phyloP scores from a whole-genome alignment of 306 rosid genomes.

The Vigna trinervia region DNA sequence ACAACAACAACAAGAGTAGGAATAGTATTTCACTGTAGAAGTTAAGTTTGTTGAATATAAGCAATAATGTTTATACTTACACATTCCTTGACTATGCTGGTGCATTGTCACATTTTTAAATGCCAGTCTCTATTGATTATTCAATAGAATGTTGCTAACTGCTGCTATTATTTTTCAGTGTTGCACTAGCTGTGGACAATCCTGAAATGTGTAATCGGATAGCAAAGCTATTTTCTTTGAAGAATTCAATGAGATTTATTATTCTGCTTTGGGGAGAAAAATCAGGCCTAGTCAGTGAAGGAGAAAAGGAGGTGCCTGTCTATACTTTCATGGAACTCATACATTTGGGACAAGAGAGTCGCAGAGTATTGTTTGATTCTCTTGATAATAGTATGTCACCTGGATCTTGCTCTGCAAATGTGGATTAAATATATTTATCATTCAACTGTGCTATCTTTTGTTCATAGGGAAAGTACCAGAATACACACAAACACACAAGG shows the following conservation, averaged over 20 bases:
- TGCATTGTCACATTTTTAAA: slow-evolving; percentile 26
- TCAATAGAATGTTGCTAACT: slow-evolving; percentile 31
- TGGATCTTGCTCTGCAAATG: slow-evolving; percentile 35
- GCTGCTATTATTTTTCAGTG: slow-evolving; percentile 57
- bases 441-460: background rate
- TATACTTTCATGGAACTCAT: slow-evolving; percentile 70
- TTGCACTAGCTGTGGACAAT: slow-evolving; percentile 84
- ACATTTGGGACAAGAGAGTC: slow-evolving; percentile 68
- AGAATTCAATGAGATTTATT: slow-evolving; percentile 67
- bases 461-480: background rate
- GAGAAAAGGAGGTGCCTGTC: slow-evolving; percentile 56
- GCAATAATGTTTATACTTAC: background rate
- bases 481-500: background rate
- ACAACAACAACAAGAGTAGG: background rate
- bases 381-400: slow-evolving; percentile 65
- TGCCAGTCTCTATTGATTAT: slow-evolving; percentile 34
- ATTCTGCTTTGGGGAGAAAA: slow-evolving; percentile 98
- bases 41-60: slow-evolving; percentile 21
- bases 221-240: slow-evolving; percentile 59
- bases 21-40: background rate
- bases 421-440: background rate
- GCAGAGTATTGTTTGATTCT: slow-evolving; percentile 55
- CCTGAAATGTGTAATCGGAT: slow-evolving; percentile 82
- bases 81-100: slow-evolving; percentile 3
- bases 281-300: slow-evolving; percentile 56